Percentiles rank a stretch among this genome's conserved stretches.
phyloP scores from a whole-genome alignment of 371 early-diverging fungal genomes.

The Mortierella sp. region DNA sequence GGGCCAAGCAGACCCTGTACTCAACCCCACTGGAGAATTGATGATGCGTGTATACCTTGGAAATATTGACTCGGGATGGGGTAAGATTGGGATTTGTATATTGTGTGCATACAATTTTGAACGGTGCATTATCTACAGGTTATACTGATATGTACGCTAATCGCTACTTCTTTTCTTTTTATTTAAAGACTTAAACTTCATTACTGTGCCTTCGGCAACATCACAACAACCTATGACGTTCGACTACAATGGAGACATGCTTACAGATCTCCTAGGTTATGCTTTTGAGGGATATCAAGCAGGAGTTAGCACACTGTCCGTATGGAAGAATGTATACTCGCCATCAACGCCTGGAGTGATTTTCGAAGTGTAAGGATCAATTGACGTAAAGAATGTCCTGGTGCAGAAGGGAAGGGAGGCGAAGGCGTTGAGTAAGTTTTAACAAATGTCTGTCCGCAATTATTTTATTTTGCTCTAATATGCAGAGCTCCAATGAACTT shows the following conservation, averaged over 20 bases:
- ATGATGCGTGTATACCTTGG: conserved; percentile 79
- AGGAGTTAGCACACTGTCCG: conserved; percentile 54
- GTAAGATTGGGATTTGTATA: conserved; percentile 42
- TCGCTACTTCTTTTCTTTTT: not conserved
- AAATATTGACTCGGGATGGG: conserved; percentile 75
- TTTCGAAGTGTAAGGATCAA: conserved; percentile 49
- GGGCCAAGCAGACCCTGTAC: conserved; percentile 63
- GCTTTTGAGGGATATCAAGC: conserved; percentile 52
- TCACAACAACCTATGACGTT: conserved; percentile 81
- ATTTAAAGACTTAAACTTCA: conserved; percentile 57
- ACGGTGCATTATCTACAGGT: not conserved
- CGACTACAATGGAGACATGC: conserved; percentile 86
- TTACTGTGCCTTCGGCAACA: conserved; percentile 67
- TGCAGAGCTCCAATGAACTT: conserved; percentile 41
- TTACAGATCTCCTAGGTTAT: conserved; percentile 84
- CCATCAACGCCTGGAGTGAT: conserved; percentile 34
- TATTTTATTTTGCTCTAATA: not conserved
- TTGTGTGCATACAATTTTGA: no score
- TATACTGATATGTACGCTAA: not conserved
- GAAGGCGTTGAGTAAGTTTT: no score
- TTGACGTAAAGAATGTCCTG: not conserved
- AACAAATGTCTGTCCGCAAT: no score
- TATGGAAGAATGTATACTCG: conserved; percentile 68
- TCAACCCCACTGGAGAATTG: conserved; percentile 62
- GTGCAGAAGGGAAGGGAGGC: no score